A percentile compares a stretch with the other conserved stretches of the same genome.
phyloP scores from a whole-genome alignment of 1,284 basidiomycete genomes.

The Vanrija pseudolonga region DNA sequence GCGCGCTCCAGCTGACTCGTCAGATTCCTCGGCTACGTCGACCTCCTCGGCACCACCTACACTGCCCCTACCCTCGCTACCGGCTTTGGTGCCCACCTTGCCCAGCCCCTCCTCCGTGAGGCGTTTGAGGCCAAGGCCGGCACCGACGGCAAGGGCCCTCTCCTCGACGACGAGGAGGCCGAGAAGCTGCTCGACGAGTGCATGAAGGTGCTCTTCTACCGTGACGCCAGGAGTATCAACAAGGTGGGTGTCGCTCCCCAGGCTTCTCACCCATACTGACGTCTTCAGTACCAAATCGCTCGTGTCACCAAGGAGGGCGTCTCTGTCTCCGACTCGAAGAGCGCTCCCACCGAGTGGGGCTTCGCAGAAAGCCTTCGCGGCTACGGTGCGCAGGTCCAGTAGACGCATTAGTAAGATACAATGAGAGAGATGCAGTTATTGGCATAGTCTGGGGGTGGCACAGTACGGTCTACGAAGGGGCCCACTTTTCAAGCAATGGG shows the following conservation, averaged over 20 bases:
- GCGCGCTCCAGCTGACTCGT: neutral
- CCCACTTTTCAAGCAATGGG: too few species aligned
- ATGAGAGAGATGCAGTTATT: neutral
- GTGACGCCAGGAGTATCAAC: constrained; percentile 92
- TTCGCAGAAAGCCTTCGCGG: constrained; percentile 72
- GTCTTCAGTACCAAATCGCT: constrained; percentile 83
- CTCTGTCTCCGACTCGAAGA: constrained; percentile 73
- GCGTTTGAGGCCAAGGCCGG: constrained; percentile 54
- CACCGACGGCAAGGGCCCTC: constrained; percentile 75
- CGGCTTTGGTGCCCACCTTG: constrained; percentile 92
- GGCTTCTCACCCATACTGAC: neutral
- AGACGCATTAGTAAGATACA: constrained; percentile 4
- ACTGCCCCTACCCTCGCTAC: constrained; percentile 91
- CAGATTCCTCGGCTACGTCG: constrained; percentile 90
- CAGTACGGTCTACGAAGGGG: too few species aligned
- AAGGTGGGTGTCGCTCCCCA: constrained; percentile 69
- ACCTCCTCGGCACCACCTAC: constrained; percentile 95
- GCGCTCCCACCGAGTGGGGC: constrained; percentile 75
- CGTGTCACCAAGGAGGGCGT: constrained; percentile 76
- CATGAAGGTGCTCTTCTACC: constrained; percentile 94
- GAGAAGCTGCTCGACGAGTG: constrained; percentile 74
- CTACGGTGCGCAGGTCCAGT: constrained; percentile 71
- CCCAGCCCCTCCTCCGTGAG: constrained; percentile 85
- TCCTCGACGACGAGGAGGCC: constrained; percentile 75
- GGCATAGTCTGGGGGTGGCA: too few species aligned